phyloP scores from a whole-genome alignment of 345 rosid species.

The Populus nigra region DNA sequence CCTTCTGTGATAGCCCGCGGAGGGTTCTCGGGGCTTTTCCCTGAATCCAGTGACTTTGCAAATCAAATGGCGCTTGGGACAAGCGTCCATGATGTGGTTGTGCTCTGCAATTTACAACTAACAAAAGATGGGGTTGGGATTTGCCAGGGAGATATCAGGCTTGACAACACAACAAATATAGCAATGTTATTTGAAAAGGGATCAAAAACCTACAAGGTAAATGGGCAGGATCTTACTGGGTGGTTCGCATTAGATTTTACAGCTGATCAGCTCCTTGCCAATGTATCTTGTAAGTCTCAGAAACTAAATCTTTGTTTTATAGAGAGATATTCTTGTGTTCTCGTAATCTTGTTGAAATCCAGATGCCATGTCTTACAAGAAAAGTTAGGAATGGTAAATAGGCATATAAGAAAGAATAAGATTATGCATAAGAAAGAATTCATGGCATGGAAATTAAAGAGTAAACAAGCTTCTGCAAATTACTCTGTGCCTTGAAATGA shows the following conservation, averaged over 20 bases:
- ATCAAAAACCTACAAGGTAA: conserved; percentile 43
- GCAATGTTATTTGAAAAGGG: conserved; percentile 30
- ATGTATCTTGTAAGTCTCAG: conserved; percentile 41
- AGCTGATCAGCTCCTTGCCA: conserved; percentile 26
- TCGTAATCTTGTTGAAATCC: background rate
- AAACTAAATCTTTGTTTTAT: background rate
- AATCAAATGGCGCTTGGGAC: conserved; percentile 34
- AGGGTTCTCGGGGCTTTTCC: conserved; percentile 78
- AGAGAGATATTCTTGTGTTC: background rate
- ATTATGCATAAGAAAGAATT: too few species aligned
- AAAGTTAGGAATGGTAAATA: too few species aligned
- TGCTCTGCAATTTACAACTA: conserved; percentile 68
- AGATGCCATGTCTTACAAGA: background rate
- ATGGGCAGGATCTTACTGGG: conserved; percentile 55
- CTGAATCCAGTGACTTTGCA: conserved; percentile 56
- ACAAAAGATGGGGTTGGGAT: conserved; percentile 64
- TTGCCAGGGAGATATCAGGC: conserved; percentile 54
- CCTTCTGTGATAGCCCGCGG: conserved; percentile 77
- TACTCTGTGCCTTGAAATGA: background rate
- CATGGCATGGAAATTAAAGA: background rate
- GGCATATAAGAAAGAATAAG: too few species aligned
- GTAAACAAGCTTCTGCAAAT: background rate
- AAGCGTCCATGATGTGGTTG: conserved; percentile 31
- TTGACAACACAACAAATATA: conserved; percentile 61
- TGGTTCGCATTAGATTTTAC: conserved; percentile 62